Base-by-base conservation (phyloP, 495 filamentous ascomycete species). In the Penicillium daleae region DNA sequence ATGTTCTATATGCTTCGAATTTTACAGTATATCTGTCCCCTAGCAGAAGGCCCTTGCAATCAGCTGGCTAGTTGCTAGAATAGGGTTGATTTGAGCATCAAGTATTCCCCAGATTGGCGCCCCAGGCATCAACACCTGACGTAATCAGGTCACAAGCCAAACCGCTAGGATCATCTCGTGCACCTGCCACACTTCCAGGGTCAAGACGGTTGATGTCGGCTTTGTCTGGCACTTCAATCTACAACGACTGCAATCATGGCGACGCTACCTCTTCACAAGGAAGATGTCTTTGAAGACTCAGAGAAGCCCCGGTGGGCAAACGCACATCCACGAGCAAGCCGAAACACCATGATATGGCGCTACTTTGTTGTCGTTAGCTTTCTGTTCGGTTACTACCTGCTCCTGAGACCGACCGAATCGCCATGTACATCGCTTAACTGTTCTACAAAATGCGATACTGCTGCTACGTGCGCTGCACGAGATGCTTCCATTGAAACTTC, bases 231-330 rank as follows among this genome's bases (percentile, higher is more conserved):
- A 10, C 29, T 52, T 19, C 51, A 22, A 21, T 29, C 51, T 10
- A 32, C 27, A 33, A 54, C 42, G 19, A 22, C 22, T 21, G 51
- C 19, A 54, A 21, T 15, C 56, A 74, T 74, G 71, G 65, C 70
- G 53, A 72, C 72, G 52, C 61, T 69, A 42, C 70, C 68, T 10
- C 29, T 69, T 52, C 62, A 74, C 53, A 57, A 59, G 19, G 57
- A 53, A 15, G 68, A 71, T 44, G 61, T 22, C n/a, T 32, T 22
- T 49, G 64, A 44, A 4, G 59, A 15, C 17, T 12, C 49, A n/a
- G 26, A 42, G 15, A 33, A 42, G 17, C 49, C 59, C 22, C 21
- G 33, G 12, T 35, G 55, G 24, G 56, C 60, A 26, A 39, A 57
- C 21, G 13, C 69, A 31, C 61, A 60, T 8, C 33, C 50, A 21